These are phyloP conservation scores for Lasiosphaeria hispida DNA, from an alignment of 495 filamentous ascomycete genomes.

Conservation along the genomic window DNA sequence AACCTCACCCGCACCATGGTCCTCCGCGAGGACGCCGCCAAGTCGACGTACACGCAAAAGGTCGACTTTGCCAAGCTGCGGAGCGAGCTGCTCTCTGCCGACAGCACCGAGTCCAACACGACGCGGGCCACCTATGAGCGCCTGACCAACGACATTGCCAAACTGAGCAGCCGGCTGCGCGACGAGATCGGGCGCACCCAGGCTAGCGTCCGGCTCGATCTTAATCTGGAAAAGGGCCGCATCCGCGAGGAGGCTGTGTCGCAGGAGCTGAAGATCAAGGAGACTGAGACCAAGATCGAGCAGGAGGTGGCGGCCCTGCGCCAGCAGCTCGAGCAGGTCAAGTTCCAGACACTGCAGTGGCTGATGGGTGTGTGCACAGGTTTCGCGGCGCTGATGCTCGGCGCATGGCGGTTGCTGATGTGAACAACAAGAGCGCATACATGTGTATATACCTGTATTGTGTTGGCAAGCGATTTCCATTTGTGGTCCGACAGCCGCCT, in stretches of 20 bases:
- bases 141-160: slow-evolving; percentile 89
- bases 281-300: slow-evolving; percentile 97
- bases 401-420: slow-evolving; percentile 91
- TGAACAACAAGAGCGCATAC: slow-evolving; percentile 16
- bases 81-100: slow-evolving; percentile 85
- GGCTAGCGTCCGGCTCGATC: slow-evolving; percentile 82
- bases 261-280: slow-evolving; percentile 97
- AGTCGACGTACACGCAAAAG: slow-evolving; percentile 93
- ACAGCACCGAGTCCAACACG: slow-evolving; percentile 83
- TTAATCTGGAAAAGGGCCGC: slow-evolving; percentile 95
- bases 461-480: too few relatives aligned
- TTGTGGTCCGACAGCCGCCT: too few relatives aligned
- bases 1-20: slow-evolving; percentile 99
- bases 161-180: slow-evolving; percentile 79
- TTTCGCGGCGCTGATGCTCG: slow-evolving; percentile 88
- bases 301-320: slow-evolving; percentile 90
- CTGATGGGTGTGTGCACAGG: slow-evolving; percentile 94
- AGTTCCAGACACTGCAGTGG: slow-evolving; percentile 98
- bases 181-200: slow-evolving; percentile 95
- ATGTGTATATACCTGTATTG: too few relatives aligned
- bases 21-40: slow-evolving; percentile 83
- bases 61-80: slow-evolving; percentile 99
- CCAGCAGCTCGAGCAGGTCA: slow-evolving; percentile 92
- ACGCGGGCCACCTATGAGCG: slow-evolving; percentile 90
- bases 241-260: slow-evolving; percentile 96